Evolutionary conservation across 768 basidiomycete genomes (phyloP).

Genomic region (Gymnopilus dilepis): DNA sequence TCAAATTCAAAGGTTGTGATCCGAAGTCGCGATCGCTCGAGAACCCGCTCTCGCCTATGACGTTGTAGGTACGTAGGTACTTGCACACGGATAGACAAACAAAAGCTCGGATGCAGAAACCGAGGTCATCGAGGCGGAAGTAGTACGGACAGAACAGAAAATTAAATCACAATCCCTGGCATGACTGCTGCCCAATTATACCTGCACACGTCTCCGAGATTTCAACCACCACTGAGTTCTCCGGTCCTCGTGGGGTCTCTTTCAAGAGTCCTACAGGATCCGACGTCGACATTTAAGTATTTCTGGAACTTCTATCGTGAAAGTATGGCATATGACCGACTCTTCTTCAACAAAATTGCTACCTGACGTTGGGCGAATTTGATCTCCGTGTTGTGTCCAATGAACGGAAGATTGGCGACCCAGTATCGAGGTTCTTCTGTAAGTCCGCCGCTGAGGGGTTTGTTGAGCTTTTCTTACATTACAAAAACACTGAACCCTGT

Average conservation of each 20-base stretch:
- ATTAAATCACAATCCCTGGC: not conserved
- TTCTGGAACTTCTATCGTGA: too few relatives aligned
- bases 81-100: not conserved
- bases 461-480: too few relatives aligned
- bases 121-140: not conserved
- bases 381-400: too few relatives aligned
- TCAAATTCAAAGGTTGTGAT: too few relatives aligned
- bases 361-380: too few relatives aligned
- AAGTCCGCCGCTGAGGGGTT: too few relatives aligned
- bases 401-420: too few relatives aligned
- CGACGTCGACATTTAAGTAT: not conserved
- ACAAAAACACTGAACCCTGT: too few relatives aligned
- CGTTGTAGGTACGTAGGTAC: not conserved
- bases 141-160: not conserved
- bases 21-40: not conserved
- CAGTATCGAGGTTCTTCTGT: too few relatives aligned
- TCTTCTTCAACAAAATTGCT: too few relatives aligned
- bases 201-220: not conserved
- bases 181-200: not conserved
- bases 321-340: too few relatives aligned
- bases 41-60: not conserved
- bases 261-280: not conserved
- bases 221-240: not conserved
- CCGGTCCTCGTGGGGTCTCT: not conserved
- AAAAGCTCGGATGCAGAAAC: not conserved